Evolutionary conservation across 148 eudicot species (phyloP).

Genomic region (Pharnaceum exiguum): DNA sequence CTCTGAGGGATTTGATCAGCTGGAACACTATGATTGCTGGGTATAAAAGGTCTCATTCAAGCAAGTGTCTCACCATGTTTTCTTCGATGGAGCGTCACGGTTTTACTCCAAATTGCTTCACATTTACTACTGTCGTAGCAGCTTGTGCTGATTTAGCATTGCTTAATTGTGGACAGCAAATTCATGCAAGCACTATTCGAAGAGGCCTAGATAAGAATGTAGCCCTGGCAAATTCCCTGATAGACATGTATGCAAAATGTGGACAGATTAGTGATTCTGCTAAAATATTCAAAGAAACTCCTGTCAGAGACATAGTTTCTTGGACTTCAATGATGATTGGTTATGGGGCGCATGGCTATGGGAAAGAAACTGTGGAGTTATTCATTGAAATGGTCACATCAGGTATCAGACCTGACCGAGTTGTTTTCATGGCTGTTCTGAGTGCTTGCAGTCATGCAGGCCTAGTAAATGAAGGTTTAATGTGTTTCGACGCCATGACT

Average conservation of each 20-base stretch:
- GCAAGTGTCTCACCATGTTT: conserved; percentile 47
- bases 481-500: conserved; percentile 62
- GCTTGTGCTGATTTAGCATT: conserved; percentile 73
- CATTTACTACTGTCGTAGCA: conserved; percentile 64
- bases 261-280: conserved; percentile 63
- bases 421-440: conserved; percentile 75
- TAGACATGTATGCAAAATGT: conserved; percentile 95
- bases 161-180: conserved; percentile 59
- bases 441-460: conserved; percentile 94
- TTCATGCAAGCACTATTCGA: conserved; percentile 51
- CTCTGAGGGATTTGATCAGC: conserved; percentile 57
- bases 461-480: conserved; percentile 76
- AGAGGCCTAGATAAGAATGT: conserved; percentile 61
- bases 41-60: conserved; percentile 51
- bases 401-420: conserved; percentile 54
- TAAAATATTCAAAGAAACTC: conserved; percentile 51
- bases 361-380: conserved; percentile 59
- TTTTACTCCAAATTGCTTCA: conserved; percentile 64
- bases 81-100: conserved; percentile 57
- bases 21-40: conserved; percentile 96
- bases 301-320: conserved; percentile 49
- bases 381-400: conserved; percentile 60
- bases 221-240: conserved; percentile 61
- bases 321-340: conserved; percentile 98
- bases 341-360: conserved; percentile 81